Percentiles rank a stretch among this genome's conserved stretches.
phyloP scores from a whole-genome alignment of 2,329 filamentous ascomycete genomes.

The Cordyceps fumosorosea region DNA sequence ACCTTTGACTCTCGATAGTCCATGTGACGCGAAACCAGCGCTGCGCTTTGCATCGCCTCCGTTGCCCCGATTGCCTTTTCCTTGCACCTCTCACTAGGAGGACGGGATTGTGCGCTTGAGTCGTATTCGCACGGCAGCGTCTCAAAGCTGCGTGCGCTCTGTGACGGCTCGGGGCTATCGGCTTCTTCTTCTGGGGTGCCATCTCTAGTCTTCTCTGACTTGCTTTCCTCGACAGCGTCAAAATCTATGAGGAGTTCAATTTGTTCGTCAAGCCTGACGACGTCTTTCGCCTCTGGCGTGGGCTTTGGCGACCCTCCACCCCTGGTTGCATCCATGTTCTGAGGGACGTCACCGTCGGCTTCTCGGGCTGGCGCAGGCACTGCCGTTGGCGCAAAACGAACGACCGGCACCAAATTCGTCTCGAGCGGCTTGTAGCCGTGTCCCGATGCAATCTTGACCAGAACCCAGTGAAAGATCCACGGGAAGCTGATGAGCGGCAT shows the following conservation, averaged over 20 bases:
- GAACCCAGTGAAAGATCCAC: slow-evolving; percentile 73
- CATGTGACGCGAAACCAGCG: background rate
- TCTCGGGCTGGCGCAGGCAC: background rate
- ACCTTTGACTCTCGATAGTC: background rate
- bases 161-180: background rate
- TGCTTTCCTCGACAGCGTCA: background rate
- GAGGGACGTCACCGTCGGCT: too few species aligned
- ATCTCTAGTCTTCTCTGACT: background rate
- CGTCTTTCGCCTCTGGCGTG: too few species aligned
- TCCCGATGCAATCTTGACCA: slow-evolving; percentile 28
- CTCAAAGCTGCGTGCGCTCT: background rate
- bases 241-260: background rate
- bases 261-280: background rate
- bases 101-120: background rate
- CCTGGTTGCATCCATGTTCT: too few species aligned
- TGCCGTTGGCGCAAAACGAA: background rate
- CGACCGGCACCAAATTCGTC: background rate
- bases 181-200: background rate
- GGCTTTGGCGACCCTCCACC: background rate
- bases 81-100: background rate
- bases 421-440: slow-evolving; percentile 17
- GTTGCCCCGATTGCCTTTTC: background rate
- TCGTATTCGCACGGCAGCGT: background rate
- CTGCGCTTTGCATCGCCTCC: background rate
- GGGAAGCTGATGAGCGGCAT: slow-evolving; percentile 85